These are phyloP conservation scores for Xanthoceras sorbifolium DNA, from an alignment of 345 rosid genomes.

Conservation along the genomic window DNA sequence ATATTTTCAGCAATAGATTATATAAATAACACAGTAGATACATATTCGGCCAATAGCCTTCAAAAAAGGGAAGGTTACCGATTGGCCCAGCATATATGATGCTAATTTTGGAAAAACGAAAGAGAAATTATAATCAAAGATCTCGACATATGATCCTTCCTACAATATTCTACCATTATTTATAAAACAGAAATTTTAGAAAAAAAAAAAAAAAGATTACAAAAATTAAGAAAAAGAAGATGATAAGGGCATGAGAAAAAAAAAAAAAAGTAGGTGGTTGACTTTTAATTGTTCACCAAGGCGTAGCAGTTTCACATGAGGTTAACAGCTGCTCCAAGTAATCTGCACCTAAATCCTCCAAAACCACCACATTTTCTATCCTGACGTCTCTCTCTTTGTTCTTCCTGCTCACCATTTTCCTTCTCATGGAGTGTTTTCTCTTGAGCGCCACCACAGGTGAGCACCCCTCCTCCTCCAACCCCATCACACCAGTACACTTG, in stretches of 20 bases:
- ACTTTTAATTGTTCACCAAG: slow-evolving; percentile 28
- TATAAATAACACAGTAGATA: neutral
- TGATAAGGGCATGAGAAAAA: neutral
- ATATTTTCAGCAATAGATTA: neutral
- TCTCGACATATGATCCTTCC: neutral
- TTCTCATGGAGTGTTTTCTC: slow-evolving; percentile 73
- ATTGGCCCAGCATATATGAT: neutral
- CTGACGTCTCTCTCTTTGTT: slow-evolving; percentile 42
- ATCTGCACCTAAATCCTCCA: slow-evolving; percentile 84
- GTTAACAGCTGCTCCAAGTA: slow-evolving; percentile 66
- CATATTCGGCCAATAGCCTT: neutral
- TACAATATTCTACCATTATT: neutral
- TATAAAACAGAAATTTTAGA: neutral
- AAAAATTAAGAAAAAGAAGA: neutral
- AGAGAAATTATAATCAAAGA: neutral
- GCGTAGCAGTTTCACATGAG: slow-evolving; percentile 37
- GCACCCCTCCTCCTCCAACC: slow-evolving; percentile 51
- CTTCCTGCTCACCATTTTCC: slow-evolving; percentile 46
- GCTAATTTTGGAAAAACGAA: neutral
- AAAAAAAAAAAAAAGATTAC: neutral
- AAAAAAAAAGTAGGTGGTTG: neutral
- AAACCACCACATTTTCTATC: slow-evolving; percentile 54
- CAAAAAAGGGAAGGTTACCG: neutral
- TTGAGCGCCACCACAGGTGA: slow-evolving; percentile 91
- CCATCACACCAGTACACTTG: slow-evolving; percentile 27